Evolutionary conservation across 2,329 filamentous ascomycete genomes (phyloP).

Genomic region (Diaporthe sp.): DNA sequence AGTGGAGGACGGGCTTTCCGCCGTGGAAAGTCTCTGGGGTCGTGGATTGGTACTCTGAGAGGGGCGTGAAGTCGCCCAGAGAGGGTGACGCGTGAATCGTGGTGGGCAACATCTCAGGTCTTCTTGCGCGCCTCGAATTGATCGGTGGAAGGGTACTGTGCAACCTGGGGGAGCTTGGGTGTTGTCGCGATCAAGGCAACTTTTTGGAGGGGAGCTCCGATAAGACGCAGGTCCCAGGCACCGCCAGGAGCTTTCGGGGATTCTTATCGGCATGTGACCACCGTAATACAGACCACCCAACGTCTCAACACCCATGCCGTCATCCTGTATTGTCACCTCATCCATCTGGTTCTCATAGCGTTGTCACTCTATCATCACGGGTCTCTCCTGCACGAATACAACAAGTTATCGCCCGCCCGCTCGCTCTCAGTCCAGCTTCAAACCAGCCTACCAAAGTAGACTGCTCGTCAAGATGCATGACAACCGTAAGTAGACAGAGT

Average conservation of each 20-base stretch:
- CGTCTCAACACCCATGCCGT: constrained; percentile 1
- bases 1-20: constrained; percentile 79
- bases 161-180: constrained; percentile 35
- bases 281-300: not conserved
- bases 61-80: constrained; percentile 70
- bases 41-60: constrained; percentile 78
- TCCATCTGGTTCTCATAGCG: not conserved
- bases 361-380: not conserved
- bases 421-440: not conserved
- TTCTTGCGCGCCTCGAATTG: constrained; percentile 28
- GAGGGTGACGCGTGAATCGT: constrained; percentile 71
- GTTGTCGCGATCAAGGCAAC: constrained; percentile 8
- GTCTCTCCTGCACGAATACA: not conserved
- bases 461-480: constrained; percentile 52
- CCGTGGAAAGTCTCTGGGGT: constrained; percentile 81
- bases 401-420: too few species aligned
- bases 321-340: not conserved
- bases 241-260: not conserved
- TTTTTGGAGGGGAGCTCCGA: constrained; percentile 36
- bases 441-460: not conserved
- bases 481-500: constrained; percentile 49
- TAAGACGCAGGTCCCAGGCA: not conserved
- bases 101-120: constrained; percentile 59
- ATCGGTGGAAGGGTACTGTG: constrained; percentile 38
- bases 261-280: constrained; percentile 30